Percentiles rank a stretch among this genome's conserved stretches.
Conservation (phyloP, 106 monocot genomes). For the Allium sativum region DNA sequence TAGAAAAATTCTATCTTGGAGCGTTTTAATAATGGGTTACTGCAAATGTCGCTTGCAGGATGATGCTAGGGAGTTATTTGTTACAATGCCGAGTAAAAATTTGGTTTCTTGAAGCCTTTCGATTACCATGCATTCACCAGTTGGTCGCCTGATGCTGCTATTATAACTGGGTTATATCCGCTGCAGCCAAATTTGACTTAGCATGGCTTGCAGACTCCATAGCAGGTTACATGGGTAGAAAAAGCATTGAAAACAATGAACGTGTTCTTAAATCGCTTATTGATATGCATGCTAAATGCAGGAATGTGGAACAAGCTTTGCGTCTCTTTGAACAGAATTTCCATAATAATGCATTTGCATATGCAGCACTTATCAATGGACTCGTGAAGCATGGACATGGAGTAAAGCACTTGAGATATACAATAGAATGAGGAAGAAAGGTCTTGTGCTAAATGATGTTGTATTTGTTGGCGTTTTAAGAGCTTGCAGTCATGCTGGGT, state of each 20-base stretch:
- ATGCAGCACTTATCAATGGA: constrained; percentile 48
- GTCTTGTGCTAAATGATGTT: constrained; percentile 36
- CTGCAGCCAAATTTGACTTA: constrained; percentile 23
- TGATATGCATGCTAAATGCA: constrained; percentile 56
- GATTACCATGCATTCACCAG: constrained; percentile 38
- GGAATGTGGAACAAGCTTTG: constrained; percentile 29
- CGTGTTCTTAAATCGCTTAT: constrained; percentile 44
- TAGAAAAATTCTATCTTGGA: constrained; percentile 35
- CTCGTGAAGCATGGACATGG: constrained; percentile 41
- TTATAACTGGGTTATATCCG: constrained; percentile 42
- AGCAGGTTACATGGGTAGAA: constrained; percentile 20
- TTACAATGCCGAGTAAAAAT: constrained; percentile 33
- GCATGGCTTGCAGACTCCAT: constrained; percentile 27
- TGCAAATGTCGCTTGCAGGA: constrained; percentile 23
- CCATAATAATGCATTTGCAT: constrained; percentile 31
- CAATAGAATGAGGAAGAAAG: constrained; percentile 22
- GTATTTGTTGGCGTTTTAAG: constrained; percentile 46
- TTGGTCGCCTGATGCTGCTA: constrained; percentile 33
- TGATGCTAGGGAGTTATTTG: constrained; percentile 28
- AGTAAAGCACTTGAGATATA: constrained; percentile 28
- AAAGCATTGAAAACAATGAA: constrained; percentile 38
- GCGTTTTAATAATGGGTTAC: constrained; percentile 31
- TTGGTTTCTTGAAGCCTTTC: constrained; percentile 39
- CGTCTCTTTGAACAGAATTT: constrained; percentile 30
- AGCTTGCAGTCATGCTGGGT: constrained; percentile 45